These are phyloP conservation scores for Odontarrhena argentea DNA, from an alignment of 345 rosid species.

Conservation along the genomic window DNA sequence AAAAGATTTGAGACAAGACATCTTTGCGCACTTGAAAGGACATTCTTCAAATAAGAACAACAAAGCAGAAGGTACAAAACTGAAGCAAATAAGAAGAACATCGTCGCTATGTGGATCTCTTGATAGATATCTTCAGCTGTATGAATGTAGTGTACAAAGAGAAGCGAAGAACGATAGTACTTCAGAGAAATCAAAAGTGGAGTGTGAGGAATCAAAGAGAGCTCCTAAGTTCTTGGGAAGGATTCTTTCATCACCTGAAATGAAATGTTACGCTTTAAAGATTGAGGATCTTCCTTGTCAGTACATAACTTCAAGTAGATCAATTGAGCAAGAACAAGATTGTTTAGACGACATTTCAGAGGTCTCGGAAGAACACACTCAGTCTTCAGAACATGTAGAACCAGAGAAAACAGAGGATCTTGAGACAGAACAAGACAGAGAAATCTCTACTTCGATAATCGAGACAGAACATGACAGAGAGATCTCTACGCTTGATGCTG, in stretches of 20 bases:
- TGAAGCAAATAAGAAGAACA: conserved; percentile 48
- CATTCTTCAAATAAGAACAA: conserved; percentile 25
- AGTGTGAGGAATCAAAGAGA: conserved; percentile 39
- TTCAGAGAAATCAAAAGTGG: conserved; percentile 37
- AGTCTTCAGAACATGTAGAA: conserved; percentile 28
- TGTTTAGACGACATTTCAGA: conserved; percentile 31
- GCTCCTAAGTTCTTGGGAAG: conserved; percentile 51
- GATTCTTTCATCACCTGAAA: conserved; percentile 65
- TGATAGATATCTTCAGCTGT: conserved; percentile 64
- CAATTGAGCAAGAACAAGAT: conserved; percentile 37
- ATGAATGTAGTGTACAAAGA: conserved; percentile 50
- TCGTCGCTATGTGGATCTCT: conserved; percentile 62
- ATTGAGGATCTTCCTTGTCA: conserved; percentile 33
- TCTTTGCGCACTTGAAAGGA: conserved; percentile 43
- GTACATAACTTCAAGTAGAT: conserved; percentile 29
- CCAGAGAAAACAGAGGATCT: conserved; percentile 33
- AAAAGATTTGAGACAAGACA: conserved; percentile 53
- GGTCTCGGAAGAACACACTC: conserved; percentile 35
- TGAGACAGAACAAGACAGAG: neutral
- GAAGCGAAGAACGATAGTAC: conserved; percentile 48
- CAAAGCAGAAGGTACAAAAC: conserved; percentile 25
- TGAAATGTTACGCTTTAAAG: conserved; percentile 42
- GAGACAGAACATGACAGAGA: conserved; percentile 32
- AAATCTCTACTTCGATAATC: conserved; percentile 8
- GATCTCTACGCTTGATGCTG: conserved; percentile 16